Conservation (phyloP, 2,329 filamentous ascomycete genomes). For the Penicillium griseofulvum region DNA sequence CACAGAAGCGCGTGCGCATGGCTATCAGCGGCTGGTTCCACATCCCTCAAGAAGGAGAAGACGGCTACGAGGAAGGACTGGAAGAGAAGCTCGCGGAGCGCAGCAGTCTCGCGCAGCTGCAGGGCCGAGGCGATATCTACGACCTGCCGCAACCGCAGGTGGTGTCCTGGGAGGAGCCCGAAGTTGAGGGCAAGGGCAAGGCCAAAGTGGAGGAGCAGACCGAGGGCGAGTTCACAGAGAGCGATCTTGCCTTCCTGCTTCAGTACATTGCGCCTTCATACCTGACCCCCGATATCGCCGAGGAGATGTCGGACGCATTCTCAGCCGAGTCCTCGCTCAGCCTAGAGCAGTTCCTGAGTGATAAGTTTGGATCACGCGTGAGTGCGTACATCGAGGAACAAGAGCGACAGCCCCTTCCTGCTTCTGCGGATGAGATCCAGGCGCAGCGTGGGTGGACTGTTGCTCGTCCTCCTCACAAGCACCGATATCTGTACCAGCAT, state of each 20-base stretch:
- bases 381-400: conserved; percentile 66
- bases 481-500: conserved; percentile 82
- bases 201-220: conserved; percentile 49
- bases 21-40: conserved; percentile 99
- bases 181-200: conserved; percentile 37
- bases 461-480: conserved; percentile 88
- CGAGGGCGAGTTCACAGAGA: conserved; percentile 64
- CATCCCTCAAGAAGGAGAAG: conserved; percentile 91
- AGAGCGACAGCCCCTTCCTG: conserved; percentile 51
- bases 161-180: conserved; percentile 41
- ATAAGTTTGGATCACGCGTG: conserved; percentile 73
- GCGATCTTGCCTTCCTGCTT: conserved; percentile 84
- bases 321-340: conserved; percentile 79
- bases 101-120: conserved; percentile 87
- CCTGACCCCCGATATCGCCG: conserved; percentile 84
- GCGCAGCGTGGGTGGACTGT: conserved; percentile 66
- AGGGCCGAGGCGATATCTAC: conserved; percentile 86
- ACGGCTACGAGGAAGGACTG: conserved; percentile 81
- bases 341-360: conserved; percentile 72
- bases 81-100: conserved; percentile 86
- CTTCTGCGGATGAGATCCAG: conserved; percentile 56
- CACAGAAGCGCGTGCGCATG: conserved; percentile 72
- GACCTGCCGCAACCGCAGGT: conserved; percentile 71
- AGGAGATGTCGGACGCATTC: conserved; percentile 77
- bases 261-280: conserved; percentile 89